Conservation (phyloP, 2,329 filamentous ascomycete genomes). For the Hypoxylon sp. region DNA sequence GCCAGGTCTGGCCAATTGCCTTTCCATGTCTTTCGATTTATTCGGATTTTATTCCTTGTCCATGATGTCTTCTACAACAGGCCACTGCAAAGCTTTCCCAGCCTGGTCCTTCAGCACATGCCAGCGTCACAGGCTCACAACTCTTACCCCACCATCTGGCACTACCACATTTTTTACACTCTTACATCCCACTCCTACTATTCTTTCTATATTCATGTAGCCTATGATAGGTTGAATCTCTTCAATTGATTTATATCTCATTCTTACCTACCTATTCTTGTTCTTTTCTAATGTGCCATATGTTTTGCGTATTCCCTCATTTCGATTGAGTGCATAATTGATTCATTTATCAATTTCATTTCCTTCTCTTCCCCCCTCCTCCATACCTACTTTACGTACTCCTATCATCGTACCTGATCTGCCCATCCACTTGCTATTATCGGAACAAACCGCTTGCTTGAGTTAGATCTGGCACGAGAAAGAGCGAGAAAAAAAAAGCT, state of each 20-base stretch:
- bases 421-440: conserved; percentile 15
- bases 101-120: conserved; percentile 36
- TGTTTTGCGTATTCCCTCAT: conserved; percentile 1
- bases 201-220: too few relatives aligned
- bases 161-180: conserved; percentile 11
- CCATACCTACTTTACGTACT: conserved; percentile 3
- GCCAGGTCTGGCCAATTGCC: conserved; percentile 23
- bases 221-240: too few relatives aligned
- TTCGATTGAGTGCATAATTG: conserved; percentile 9
- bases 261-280: too few relatives aligned
- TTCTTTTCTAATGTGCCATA: too few relatives aligned
- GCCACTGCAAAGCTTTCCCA: conserved; percentile 19
- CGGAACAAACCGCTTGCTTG: too few relatives aligned
- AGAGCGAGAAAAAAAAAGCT: conserved; percentile 16
- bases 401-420: conserved; percentile 21
- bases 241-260: too few relatives aligned
- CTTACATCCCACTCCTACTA: too few relatives aligned
- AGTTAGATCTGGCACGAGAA: conserved; percentile 21
- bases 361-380: too few relatives aligned
- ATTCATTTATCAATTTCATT: conserved; percentile 7
- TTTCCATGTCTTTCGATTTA: conserved; percentile 31
- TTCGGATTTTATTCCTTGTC: too few relatives aligned
- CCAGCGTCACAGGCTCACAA: conserved; percentile 36
- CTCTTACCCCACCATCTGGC: conserved; percentile 27
- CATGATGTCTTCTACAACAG: conserved; percentile 22